Evolutionary conservation across 352 stramenopile genomes (phyloP).

Genomic region (Phytophthora tubulina): DNA sequence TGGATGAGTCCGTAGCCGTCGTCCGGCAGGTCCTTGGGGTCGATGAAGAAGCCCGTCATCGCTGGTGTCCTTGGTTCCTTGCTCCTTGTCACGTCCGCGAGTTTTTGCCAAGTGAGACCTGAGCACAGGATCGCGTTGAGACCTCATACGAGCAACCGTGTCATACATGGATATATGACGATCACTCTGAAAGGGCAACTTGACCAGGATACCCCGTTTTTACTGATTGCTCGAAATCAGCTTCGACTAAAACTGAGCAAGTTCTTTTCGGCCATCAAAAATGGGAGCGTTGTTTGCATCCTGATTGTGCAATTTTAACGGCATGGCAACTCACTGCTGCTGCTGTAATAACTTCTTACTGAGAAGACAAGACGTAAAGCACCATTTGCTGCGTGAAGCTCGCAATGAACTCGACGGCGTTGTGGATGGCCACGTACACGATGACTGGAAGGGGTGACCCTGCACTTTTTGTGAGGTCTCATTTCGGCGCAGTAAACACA

Average conservation of each 20-base stretch:
- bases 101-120: conserved; percentile 47
- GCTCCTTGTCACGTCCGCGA: conserved; percentile 34
- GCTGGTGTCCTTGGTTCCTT: neutral
- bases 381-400: neutral
- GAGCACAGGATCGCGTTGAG: neutral
- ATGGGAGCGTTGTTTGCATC: too few species aligned
- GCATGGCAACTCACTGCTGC: too few species aligned
- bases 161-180: neutral
- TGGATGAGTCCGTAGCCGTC: conserved; percentile 84
- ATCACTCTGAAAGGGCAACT: conserved; percentile 16
- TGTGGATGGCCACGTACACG: neutral
- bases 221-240: conserved; percentile 39
- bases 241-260: conserved; percentile 16
- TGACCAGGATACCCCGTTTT: conserved; percentile 17
- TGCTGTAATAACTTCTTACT: neutral
- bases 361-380: too few species aligned
- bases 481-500: conserved; percentile 15
- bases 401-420: neutral
- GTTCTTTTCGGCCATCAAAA: too few species aligned
- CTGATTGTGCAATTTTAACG: too few species aligned
- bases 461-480: neutral
- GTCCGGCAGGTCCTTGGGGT: conserved; percentile 85
- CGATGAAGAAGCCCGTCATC: conserved; percentile 83
- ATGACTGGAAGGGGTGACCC: conserved; percentile 2
- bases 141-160: conserved; percentile 9